A percentile compares a stretch with the other conserved stretches of the same genome.
Conservation (phyloP, 148 eudicot genomes). For the Bassia scoparia region DNA sequence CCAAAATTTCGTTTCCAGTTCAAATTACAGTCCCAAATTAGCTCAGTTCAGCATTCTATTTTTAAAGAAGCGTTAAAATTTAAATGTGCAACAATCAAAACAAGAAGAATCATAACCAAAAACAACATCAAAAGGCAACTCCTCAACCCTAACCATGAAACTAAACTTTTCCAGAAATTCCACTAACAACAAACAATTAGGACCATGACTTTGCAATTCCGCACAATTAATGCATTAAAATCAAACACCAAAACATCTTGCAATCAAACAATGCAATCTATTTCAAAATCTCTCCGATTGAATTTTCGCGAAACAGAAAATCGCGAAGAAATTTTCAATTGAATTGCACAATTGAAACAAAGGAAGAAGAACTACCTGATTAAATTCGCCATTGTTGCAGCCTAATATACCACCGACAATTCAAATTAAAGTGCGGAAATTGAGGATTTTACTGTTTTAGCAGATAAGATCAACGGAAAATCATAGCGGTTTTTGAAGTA, state of each 20-base stretch:
- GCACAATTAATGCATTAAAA: background rate
- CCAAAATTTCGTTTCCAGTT: background rate
- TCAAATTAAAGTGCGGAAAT: background rate
- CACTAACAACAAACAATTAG: background rate
- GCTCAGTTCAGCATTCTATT: background rate
- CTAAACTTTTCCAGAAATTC: background rate
- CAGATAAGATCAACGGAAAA: background rate
- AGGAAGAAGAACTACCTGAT: background rate
- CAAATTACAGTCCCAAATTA: background rate
- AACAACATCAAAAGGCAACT: background rate
- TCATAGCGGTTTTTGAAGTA: background rate
- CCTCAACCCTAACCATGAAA: background rate
- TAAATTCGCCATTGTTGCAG: conserved; percentile 15
- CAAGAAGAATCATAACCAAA: background rate
- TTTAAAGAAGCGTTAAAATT: background rate
- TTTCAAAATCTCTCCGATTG: background rate
- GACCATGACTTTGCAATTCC: conserved; percentile 5
- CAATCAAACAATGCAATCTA: background rate
- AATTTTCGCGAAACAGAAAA: background rate
- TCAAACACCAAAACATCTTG: background rate
- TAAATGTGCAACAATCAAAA: background rate
- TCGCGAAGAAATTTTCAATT: background rate
- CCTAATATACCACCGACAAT: background rate
- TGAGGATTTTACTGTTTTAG: conserved; percentile 5
- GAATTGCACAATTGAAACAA: background rate